phyloP scores from a whole-genome alignment of 768 basidiomycete genomes.

The Cyclocybe aegerita region DNA sequence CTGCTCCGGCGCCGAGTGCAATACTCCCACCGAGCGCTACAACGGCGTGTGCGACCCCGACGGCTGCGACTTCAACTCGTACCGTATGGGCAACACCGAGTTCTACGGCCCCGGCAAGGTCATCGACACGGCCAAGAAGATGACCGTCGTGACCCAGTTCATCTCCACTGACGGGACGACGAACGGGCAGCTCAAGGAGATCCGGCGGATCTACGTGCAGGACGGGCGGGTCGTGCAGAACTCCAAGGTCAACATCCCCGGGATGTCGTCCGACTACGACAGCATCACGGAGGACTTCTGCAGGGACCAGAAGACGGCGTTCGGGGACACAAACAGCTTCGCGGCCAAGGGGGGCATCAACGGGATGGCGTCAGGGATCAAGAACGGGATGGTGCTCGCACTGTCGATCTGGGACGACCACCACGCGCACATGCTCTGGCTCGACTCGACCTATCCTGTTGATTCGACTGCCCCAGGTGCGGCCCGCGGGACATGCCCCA shows the following conservation, averaged over 20 bases:
- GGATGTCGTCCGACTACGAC: constrained; percentile 34
- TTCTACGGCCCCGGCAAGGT: constrained; percentile 49
- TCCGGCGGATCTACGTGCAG: constrained; percentile 58
- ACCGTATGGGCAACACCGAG: constrained; percentile 45
- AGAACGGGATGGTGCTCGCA: constrained; percentile 47
- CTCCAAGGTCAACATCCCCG: constrained; percentile 46
- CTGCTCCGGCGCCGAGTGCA: constrained; percentile 43
- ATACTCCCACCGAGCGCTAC: constrained; percentile 32
- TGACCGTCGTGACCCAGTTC: constrained; percentile 65
- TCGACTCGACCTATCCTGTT: constrained; percentile 50
- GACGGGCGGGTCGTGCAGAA: constrained; percentile 51
- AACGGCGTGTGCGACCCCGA: constrained; percentile 51
- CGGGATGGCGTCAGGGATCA: constrained; percentile 32
- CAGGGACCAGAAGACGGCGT: constrained; percentile 39
- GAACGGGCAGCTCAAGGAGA: constrained; percentile 49
- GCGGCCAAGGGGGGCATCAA: constrained; percentile 1
- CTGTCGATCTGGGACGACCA: constrained; percentile 57
- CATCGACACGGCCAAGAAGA: constrained; percentile 24
- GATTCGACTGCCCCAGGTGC: constrained; percentile 37
- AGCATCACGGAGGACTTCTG: constrained; percentile 51
- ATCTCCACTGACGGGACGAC: constrained; percentile 44
- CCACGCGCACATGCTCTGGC: constrained; percentile 55
- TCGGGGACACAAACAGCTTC: constrained; percentile 44
- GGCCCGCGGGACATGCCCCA: constrained; percentile 48
- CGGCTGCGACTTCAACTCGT: constrained; percentile 66